Percentiles rank a stretch among this genome's conserved stretches.
Evolutionary conservation across 2,329 filamentous ascomycete genomes (phyloP).

Genomic region (Camillea tinctor): DNA sequence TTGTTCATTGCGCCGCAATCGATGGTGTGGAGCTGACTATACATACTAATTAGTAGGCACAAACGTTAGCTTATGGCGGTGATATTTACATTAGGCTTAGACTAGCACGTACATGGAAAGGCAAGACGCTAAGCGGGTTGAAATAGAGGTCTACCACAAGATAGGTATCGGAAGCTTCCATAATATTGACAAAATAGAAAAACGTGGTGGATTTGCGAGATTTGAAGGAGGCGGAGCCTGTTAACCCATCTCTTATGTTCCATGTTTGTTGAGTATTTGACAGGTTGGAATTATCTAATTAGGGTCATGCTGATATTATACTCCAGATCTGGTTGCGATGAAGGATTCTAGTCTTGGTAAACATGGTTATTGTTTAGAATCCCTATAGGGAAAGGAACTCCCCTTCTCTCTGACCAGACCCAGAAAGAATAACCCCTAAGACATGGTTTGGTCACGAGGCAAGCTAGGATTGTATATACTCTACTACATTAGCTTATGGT

Average conservation of each 20-base stretch:
- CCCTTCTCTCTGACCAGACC: too few relatives aligned
- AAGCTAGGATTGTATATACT: neutral
- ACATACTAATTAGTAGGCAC: neutral
- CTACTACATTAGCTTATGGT: neutral
- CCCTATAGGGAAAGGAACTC: neutral
- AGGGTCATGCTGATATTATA: too few relatives aligned
- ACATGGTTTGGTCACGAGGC: neutral
- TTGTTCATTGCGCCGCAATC: too few relatives aligned
- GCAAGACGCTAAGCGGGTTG: neutral
- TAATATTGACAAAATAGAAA: too few relatives aligned
- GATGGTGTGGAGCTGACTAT: neutral
- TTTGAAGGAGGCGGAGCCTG: too few relatives aligned
- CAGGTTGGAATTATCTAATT: too few relatives aligned
- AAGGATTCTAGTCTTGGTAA: neutral
- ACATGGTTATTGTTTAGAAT: neutral
- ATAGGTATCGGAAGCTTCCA: neutral
- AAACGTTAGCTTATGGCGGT: neutral
- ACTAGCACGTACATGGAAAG: neutral
- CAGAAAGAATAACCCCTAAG: neutral
- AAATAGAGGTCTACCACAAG: neutral
- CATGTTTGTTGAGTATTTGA: too few relatives aligned
- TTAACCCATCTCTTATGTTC: too few relatives aligned
- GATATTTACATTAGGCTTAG: neutral
- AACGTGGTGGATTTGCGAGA: too few relatives aligned
- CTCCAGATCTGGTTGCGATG: neutral